A percentile compares a stretch with the other conserved stretches of the same genome.
Evolutionary conservation across 805 yeast genomes (phyloP).

Genomic region (Pichia cabralensis): DNA sequence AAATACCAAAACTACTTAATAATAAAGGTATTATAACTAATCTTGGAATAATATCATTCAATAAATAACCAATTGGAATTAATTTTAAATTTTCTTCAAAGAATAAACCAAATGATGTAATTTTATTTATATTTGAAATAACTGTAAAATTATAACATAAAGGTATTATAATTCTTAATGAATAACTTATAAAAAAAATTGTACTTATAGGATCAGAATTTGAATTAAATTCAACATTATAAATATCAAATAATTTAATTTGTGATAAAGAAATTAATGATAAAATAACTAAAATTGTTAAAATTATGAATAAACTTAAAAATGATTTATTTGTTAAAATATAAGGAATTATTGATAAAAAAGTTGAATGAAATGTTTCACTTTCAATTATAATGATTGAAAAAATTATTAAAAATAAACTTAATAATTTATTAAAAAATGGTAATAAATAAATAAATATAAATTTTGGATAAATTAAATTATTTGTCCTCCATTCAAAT

Average conservation of each 20-base stretch:
- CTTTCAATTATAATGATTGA: constrained; percentile 58
- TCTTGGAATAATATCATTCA: constrained; percentile 71
- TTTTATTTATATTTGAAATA: constrained; percentile 32
- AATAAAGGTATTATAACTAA: constrained; percentile 61
- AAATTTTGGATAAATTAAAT: constrained; percentile 2
- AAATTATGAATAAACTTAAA: constrained; percentile 29
- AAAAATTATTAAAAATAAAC: constrained; percentile 32
- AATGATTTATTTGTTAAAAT: constrained; percentile 13
- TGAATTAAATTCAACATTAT: constrained; percentile 56
- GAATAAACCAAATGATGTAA: constrained; percentile 35
- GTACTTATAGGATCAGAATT: constrained; percentile 68
- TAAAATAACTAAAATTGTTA: constrained; percentile 60
- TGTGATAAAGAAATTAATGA: constrained; percentile 58
- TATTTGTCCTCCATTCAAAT: constrained; percentile 5
- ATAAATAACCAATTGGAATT: constrained; percentile 60
- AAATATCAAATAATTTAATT: constrained; percentile 63
- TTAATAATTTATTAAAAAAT: constrained; percentile 29
- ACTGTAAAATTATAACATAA: constrained; percentile 71
- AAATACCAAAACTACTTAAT: constrained; percentile 55
- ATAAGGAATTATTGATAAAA: constrained; percentile 50
- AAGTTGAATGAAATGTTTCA: constrained; percentile 64
- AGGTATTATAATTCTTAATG: constrained; percentile 76
- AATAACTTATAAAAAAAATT: constrained; percentile 69
- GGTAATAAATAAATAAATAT: constrained; percentile 27
- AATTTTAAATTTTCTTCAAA: constrained; percentile 71